These are phyloP conservation scores for cucumber (Cucumis sativus) DNA, from an alignment of 306 rosid species.

Conservation along the genomic window DNA sequence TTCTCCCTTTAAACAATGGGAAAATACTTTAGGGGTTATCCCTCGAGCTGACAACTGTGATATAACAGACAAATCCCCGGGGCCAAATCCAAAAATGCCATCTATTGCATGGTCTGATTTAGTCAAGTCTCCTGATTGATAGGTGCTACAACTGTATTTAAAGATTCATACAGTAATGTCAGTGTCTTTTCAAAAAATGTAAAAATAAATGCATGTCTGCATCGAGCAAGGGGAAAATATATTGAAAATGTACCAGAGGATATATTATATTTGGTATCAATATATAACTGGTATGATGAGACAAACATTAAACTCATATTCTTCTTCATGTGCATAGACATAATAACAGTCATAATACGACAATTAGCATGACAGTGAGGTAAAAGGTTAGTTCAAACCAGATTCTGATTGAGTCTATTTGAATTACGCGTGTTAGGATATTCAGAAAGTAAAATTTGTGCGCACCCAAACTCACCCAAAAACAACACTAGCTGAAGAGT, in stretches of 20 bases:
- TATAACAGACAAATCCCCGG: constrained; percentile 65
- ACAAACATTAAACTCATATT: neutral
- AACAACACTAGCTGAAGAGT: constrained; percentile 58
- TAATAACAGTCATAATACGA: neutral
- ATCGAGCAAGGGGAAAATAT: constrained; percentile 1
- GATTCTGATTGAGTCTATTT: neutral
- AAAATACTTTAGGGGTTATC: constrained; percentile 76
- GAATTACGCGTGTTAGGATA: neutral
- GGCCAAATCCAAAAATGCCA: constrained; percentile 96
- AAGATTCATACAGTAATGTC: constrained; percentile 15
- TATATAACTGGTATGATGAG: neutral
- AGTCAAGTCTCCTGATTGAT: constrained; percentile 70
- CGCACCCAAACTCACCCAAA: constrained; percentile 63
- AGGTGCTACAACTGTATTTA: constrained; percentile 75
- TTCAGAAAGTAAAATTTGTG: neutral
- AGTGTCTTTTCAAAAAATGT: constrained; percentile 8
- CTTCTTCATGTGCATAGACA: neutral
- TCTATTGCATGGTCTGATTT: constrained; percentile 84
- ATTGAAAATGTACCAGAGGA: neutral
- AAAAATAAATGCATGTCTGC: constrained; percentile 1
- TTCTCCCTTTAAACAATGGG: constrained; percentile 89
- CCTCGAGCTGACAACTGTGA: constrained; percentile 80
- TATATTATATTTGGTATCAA: neutral
- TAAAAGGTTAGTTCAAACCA: too few species aligned
- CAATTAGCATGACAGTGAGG: neutral